Evolutionary conservation across 306 rosid species (phyloP), one percentile per base, ranked within the genome.

Genomic region (Vigna hirtella): DNA sequence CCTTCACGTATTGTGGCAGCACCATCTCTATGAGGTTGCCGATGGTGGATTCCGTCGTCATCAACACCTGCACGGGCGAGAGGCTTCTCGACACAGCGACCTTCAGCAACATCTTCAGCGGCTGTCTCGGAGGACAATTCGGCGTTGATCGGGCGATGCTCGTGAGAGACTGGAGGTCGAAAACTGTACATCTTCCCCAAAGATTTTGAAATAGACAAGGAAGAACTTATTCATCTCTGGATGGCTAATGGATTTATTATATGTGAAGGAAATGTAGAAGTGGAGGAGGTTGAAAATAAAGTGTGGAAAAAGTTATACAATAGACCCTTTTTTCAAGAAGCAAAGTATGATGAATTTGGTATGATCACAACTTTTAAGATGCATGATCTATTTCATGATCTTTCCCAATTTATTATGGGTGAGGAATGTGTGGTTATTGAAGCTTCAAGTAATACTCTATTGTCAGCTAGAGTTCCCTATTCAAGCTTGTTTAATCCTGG

Each of bases 71-170:
- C 9, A 95, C 86, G 0, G 99, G 96, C 0, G 90, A 97, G 0
- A 89, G 45, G 76, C 97, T 91, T 17, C 98, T 95, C 14, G 79
- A 86, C 22, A 95, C 68, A 67, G 91, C 91, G 69, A 95, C 97
- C 83, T 93, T 95, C 20, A 95, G 69, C 16, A 95, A 84, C 43
- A 95, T 16, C 84, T 91, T 95, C 79, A 93, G 86, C 66, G 90
- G 89, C 0, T 80, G 88, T 43, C 87, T 86, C 3, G 91, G 85
- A 24, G 43, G 51, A 1, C 56, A 83, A 36, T 88, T 87, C 73
- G 84, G 59, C 51, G 26, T 0, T 42, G 84, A 2, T 13, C 17
- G 78, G 7, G 61, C 53, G 4, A 11, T 20, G 32, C 42, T 84
- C 66, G 85, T 58, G 66, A 50, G 67, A 0, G 89, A 70, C 0